These are phyloP conservation scores for Komagataella pseudopastoris DNA, from an alignment of 805 yeast genomes.

Conservation along the genomic window DNA sequence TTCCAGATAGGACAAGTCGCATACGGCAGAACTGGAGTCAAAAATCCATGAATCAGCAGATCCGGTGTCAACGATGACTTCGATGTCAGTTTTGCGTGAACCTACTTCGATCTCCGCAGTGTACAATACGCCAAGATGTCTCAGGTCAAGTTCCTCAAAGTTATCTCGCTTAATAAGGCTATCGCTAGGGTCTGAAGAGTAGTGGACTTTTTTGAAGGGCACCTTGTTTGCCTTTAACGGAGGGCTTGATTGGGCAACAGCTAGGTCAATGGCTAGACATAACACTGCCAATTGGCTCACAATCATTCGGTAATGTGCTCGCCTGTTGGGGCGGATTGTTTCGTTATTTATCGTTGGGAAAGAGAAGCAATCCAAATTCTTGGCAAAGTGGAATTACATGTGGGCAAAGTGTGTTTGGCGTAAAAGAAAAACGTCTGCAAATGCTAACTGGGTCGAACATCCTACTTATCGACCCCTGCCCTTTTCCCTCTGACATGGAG, in stretches of 20 bases:
- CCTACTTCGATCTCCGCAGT: constrained; percentile 28
- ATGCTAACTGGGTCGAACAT: too few relatives aligned
- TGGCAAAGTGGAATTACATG: neutral
- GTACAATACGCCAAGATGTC: constrained; percentile 16
- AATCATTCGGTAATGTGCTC: neutral
- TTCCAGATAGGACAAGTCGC: neutral
- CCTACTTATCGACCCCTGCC: too few relatives aligned
- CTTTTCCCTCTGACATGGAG: too few relatives aligned
- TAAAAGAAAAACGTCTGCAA: too few relatives aligned
- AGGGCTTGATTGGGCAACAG: neutral
- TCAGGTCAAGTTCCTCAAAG: neutral
- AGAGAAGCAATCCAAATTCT: neutral
- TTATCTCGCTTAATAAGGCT: neutral
- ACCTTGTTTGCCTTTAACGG: neutral
- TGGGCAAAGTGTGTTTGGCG: neutral
- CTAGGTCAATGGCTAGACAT: neutral
- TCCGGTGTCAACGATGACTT: constrained; percentile 34
- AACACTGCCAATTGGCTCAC: neutral
- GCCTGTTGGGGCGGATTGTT: neutral
- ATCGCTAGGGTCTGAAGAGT: neutral
- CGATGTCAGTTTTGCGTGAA: constrained; percentile 28
- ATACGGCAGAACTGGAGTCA: neutral
- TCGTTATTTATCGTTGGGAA: neutral
- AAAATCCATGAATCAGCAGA: constrained; percentile 31
- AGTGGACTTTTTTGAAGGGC: neutral